Evolutionary conservation across 371 early-diverging fungal genomes (phyloP), one percentile per base, ranked within the genome.

Genomic region (Rhizomucor pusillus): DNA sequence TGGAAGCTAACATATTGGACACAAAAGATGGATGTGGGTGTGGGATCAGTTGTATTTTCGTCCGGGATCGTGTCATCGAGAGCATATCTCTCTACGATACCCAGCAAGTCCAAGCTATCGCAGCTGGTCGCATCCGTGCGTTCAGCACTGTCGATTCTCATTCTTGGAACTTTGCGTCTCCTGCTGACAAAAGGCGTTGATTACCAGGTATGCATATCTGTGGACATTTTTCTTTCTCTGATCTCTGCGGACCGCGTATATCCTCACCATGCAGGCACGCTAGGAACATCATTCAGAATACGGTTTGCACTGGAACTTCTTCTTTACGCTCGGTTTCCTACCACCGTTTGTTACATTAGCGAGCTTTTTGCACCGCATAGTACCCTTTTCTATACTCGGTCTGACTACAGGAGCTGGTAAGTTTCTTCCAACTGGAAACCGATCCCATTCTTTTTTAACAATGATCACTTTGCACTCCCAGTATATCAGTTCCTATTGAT

Each of bases 251-350:
- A 18, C 7, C 7, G 22, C 14, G 20, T 40, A 36, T 33, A 22
- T 20, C 24, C 19, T 18, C 12, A 23, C 45, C 36, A 22, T 52
- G 41, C 51, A 39, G 14, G 0, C n/a, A 3, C 37, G 24, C 35
- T 50, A 94, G 83, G 92, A 93, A 50, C 95, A 96, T 63, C 90
- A 89, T 10, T 82, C 91, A 2, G 98, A 98, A 69, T 98, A 98
- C 64, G 98, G 98, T 19, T 81, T 93, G 44, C 98, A 98, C 60
- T 98, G 98, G 98, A 98, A 98, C 77, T 98, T 98, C 66, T 98
- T 97, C 66, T 81, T 94, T 54, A 97, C 98, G 0, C 80, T 98
- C 12, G 95, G 90, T 0, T 75, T 91, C 50, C 64, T 98, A 41
- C 92, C 94, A 5, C 72, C 92, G 14, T 80, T 90, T 80, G 81